These are phyloP conservation scores for Rutidosis leptorrhynchoides DNA, from an alignment of 129 eudicot genomes.

Conservation along the genomic window DNA sequence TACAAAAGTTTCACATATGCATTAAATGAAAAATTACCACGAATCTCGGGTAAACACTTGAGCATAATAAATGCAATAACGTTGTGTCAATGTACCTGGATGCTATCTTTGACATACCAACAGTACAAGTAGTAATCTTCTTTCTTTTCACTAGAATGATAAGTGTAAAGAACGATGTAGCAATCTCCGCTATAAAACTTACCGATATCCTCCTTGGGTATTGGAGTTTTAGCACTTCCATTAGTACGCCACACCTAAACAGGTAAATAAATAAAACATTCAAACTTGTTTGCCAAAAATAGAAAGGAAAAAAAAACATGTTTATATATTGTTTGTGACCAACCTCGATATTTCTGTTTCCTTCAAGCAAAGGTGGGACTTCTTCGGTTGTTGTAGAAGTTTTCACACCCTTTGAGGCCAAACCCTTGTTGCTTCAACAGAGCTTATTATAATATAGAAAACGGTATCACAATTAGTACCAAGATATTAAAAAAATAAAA, in stretches of 20 bases:
- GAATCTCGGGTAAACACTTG: no score
- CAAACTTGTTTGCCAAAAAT: conserved; percentile 8
- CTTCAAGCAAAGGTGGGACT: conserved; percentile 97
- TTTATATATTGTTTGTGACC: conserved; percentile 10
- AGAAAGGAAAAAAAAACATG: conserved; percentile 4
- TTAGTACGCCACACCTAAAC: conserved; percentile 84
- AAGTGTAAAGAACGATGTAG: conserved; percentile 89
- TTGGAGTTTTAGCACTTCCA: conserved; percentile 83
- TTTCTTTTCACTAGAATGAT: no score
- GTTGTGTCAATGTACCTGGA: conserved; percentile 74
- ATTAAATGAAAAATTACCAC: no score
- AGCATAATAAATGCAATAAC: no score
- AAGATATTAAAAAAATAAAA: neutral
- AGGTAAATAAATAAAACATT: neutral
- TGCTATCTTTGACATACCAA: conserved; percentile 96
- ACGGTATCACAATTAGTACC: conserved; percentile 11
- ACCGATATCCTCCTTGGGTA: conserved; percentile 76
- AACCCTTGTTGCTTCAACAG: conserved; percentile 98
- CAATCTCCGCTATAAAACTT: conserved; percentile 98
- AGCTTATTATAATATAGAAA: conserved; percentile 48
- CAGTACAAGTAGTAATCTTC: conserved; percentile 78
- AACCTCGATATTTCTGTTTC: conserved; percentile 90
- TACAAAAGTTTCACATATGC: no score
- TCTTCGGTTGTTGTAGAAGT: conserved; percentile 62
- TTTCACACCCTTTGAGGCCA: conserved; percentile 73